Evolutionary conservation across 306 rosid genomes (phyloP).

Genomic region (Geum urbanum): DNA sequence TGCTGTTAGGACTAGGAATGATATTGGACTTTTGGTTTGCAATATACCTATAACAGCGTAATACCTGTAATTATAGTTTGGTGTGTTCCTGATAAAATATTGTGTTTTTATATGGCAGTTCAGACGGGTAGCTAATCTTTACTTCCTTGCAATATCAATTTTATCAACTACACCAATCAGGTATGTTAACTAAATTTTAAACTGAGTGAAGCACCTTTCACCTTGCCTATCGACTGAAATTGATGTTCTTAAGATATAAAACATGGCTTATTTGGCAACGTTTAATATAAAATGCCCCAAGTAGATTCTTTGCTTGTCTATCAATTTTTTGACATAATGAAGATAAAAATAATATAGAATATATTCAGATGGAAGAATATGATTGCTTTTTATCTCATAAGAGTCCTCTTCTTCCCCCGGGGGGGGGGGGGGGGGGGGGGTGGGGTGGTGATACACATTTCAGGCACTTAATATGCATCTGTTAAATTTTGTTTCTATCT

Average conservation of each 20-base stretch:
- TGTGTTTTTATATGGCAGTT: conserved; percentile 65
- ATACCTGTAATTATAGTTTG: conserved; percentile 20
- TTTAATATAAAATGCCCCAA: background rate
- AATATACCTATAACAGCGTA: conserved; percentile 15
- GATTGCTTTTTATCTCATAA: background rate
- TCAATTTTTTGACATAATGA: background rate
- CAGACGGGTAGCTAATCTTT: conserved; percentile 97
- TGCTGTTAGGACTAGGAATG: background rate
- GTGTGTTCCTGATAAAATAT: conserved; percentile 40
- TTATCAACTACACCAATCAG: conserved; percentile 91
- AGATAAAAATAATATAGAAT: background rate
- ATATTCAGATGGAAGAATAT: background rate
- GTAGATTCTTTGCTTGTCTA: background rate
- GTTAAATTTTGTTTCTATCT: background rate
- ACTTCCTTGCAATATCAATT: conserved; percentile 91
- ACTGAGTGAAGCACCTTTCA: background rate
- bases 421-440: conserved; percentile 1
- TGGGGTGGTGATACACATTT: background rate
- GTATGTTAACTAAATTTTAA: conserved; percentile 30
- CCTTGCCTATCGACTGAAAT: background rate
- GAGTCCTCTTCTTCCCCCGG: background rate
- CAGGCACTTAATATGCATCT: background rate
- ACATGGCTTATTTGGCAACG: background rate
- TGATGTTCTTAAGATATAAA: background rate
- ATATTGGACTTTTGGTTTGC: background rate